Percentiles rank a stretch among this genome's conserved stretches.
Conservation (phyloP, 2,329 filamentous ascomycete genomes). For the Ascochyta koolunga region DNA sequence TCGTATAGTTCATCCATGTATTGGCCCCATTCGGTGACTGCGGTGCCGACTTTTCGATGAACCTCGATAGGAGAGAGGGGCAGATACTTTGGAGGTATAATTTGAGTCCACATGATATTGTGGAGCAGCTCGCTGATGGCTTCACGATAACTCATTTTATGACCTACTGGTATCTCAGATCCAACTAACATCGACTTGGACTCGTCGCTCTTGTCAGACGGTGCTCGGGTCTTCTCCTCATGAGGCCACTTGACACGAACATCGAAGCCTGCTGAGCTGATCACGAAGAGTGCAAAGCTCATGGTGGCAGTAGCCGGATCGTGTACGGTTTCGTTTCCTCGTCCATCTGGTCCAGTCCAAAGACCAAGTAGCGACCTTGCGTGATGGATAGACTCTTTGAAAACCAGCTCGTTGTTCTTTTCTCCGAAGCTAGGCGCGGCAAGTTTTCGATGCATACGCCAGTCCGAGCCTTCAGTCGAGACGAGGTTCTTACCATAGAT, state of each 20-base stretch:
- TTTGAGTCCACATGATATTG: slow-evolving; percentile 66
- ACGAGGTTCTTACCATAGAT: slow-evolving; percentile 76
- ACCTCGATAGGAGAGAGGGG: slow-evolving; percentile 54
- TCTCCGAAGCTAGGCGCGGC: slow-evolving; percentile 77
- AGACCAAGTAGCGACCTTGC: slow-evolving; percentile 49
- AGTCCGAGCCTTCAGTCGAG: slow-evolving; percentile 70
- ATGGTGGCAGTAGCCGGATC: slow-evolving; percentile 70
- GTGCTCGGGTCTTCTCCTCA: slow-evolving; percentile 55
- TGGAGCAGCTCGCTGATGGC: slow-evolving; percentile 68
- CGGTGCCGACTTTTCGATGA: slow-evolving; percentile 59
- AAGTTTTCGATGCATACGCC: slow-evolving; percentile 75
- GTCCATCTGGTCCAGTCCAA: slow-evolving; percentile 37
- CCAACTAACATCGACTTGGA: slow-evolving; percentile 42
- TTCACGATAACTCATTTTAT: slow-evolving; percentile 68
- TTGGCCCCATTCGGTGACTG: slow-evolving; percentile 67
- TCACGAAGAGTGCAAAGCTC: slow-evolving; percentile 64
- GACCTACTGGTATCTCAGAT: slow-evolving; percentile 39
- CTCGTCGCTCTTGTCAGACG: slow-evolving; percentile 23
- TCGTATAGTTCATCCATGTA: slow-evolving; percentile 74
- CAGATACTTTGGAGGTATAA: slow-evolving; percentile 65
- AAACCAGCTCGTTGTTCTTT: slow-evolving; percentile 72
- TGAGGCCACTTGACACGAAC: slow-evolving; percentile 63
- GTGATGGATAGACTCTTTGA: slow-evolving; percentile 67
- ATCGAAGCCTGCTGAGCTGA: slow-evolving; percentile 75
- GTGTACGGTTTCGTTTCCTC: slow-evolving; percentile 54